Base-by-base conservation (phyloP, 176 grass and related monocot species). In the Microstegium vimineum region DNA sequence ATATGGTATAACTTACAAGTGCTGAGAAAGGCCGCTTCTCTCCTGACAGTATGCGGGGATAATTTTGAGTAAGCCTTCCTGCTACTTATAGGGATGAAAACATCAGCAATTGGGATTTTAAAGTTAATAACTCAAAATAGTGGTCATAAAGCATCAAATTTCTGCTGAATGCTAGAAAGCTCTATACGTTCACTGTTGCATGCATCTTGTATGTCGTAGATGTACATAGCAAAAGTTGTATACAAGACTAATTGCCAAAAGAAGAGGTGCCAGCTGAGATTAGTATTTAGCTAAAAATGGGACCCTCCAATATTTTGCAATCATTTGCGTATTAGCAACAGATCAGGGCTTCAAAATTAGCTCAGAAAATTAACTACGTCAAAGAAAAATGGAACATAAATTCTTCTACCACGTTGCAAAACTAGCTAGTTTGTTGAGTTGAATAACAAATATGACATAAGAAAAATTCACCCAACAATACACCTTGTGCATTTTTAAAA, bases 21-120 rank as follows among this genome's bases (percentile, higher is more conserved):
- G 45, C 6, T 47, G 87, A 62, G 45, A 81, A 84, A 51, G 49
- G 4, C 35, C 81, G 69, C 49, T 89, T 89, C 54, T 62, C 54
- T 77, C 74, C 57, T 20, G 41, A 74, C 2, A n/a, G 14, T 22
- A 33, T 74, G 60, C 40, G 62, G 33, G 64, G 54, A 81, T 84
- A 81, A 66, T 90, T 79, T 62, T 67, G 78, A 36, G 79, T 42
- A 6, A 28, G 36, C 36, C 61, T 49, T 83, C 66, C 14, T 46
- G 52, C 75, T 69, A 47, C 25, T 67, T 37, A 66, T 60, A 62
- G 46, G 36, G n/a, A 66, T 47, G 42, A 41, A 90, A 74, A 40
- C 43, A 86, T n/a, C 60, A 71, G 34, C 27, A 40, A 40, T 37
- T 31, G 13, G 45, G 35, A 23, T 34, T 16, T 76, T 16, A 59